These are phyloP conservation scores for Candida albicans DNA, from an alignment of 1,139 yeast genomes.

Conservation along the genomic window DNA sequence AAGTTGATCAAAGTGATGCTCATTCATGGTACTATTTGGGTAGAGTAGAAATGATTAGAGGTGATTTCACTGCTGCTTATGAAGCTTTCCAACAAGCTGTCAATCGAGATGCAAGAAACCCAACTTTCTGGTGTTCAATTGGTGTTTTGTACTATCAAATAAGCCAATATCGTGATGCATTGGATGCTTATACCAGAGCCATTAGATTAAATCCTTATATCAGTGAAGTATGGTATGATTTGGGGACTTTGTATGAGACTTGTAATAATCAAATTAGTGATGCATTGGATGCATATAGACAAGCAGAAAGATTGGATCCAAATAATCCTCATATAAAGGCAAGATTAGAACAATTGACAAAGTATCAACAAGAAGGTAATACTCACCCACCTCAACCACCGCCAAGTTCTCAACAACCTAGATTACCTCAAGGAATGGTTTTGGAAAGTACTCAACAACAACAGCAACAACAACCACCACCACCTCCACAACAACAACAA, in stretches of 20 bases:
- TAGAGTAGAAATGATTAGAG: constrained; percentile 93
- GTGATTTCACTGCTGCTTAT: constrained; percentile 93
- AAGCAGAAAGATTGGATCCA: constrained; percentile 94
- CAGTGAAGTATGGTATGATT: constrained; percentile 97
- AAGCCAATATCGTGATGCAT: constrained; percentile 92
- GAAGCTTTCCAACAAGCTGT: constrained; percentile 99
- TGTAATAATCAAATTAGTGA: constrained; percentile 94
- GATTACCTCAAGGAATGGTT: constrained; percentile 60
- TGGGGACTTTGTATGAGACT: constrained; percentile 94
- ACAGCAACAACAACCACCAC: constrained; percentile 20
- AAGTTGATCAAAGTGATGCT: constrained; percentile 87
- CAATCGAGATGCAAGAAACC: constrained; percentile 91
- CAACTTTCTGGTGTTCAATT: constrained; percentile 98
- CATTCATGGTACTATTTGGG: constrained; percentile 97
- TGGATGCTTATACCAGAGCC: constrained; percentile 96
- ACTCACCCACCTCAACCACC: constrained; percentile 68
- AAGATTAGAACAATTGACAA: constrained; percentile 80
- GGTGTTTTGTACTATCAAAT: constrained; percentile 96
- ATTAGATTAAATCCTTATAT: constrained; percentile 93
- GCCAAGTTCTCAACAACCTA: constrained; percentile 59
- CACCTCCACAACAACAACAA: constrained; percentile 21
- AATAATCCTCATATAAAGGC: constrained; percentile 92
- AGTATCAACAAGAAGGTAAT: constrained; percentile 74
- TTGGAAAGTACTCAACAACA: constrained; percentile 48
- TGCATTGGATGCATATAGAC: constrained; percentile 94